These are phyloP conservation scores for Backusella tuberculispora DNA, from an alignment of 192 early-diverging fungal species.

Conservation along the genomic window DNA sequence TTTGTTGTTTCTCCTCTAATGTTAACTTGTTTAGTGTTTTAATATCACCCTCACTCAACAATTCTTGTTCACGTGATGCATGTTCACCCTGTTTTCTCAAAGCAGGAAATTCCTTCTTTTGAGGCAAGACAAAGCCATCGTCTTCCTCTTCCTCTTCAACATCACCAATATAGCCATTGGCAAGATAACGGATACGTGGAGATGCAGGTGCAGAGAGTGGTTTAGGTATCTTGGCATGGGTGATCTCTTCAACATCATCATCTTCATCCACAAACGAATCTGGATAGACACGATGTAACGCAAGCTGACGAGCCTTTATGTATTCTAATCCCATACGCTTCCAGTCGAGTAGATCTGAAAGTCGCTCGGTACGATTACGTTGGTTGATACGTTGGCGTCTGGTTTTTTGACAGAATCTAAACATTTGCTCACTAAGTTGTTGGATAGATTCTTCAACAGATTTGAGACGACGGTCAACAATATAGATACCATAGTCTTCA, in stretches of 20 bases:
- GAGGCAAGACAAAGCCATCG: conserved; percentile 40
- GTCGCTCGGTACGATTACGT: conserved; percentile 94
- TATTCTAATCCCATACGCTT: conserved; percentile 99
- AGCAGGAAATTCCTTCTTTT: conserved; percentile 36
- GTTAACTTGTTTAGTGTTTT: conserved; percentile 39
- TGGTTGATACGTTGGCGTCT: conserved; percentile 98
- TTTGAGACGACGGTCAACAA: conserved; percentile 94
- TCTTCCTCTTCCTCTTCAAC: conserved; percentile 49
- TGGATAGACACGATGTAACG: conserved; percentile 89
- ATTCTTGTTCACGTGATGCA: conserved; percentile 35
- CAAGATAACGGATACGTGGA: conserved; percentile 57
- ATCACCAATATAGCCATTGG: conserved; percentile 26
- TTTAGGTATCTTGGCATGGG: conserved; percentile 82
- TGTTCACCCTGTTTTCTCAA: conserved; percentile 25
- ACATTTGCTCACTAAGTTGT: conserved; percentile 87
- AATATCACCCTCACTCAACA: conserved; percentile 51
- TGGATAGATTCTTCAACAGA: conserved; percentile 90
- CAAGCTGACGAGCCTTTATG: conserved; percentile 95
- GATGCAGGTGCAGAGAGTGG: conserved; percentile 88
- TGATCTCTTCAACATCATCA: conserved; percentile 61
- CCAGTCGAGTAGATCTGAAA: conserved; percentile 97
- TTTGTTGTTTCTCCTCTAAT: conserved; percentile 37
- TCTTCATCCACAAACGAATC: conserved; percentile 77
- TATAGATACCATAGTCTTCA: conserved; percentile 97
- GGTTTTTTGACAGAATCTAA: conserved; percentile 92